phyloP scores from a whole-genome alignment of 345 rosid species.

The Alliaria petiolata region DNA sequence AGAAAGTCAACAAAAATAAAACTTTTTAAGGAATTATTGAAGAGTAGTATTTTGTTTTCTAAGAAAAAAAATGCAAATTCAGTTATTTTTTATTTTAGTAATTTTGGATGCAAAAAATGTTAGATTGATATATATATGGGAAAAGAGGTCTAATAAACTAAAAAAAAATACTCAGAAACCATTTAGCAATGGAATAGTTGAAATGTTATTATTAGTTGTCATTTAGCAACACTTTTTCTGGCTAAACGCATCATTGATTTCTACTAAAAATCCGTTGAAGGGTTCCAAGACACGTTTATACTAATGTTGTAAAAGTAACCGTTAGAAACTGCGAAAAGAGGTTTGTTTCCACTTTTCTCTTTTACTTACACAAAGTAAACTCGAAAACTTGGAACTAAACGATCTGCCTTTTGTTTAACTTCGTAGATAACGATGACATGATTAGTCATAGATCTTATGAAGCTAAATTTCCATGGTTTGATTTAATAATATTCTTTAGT shows the following conservation, averaged over 20 bases:
- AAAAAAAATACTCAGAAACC: background rate
- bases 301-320: conserved; percentile 11
- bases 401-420: background rate
- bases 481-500: background rate
- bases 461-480: no score
- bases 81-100: background rate
- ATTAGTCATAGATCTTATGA: background rate
- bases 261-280: background rate
- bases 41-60: no score
- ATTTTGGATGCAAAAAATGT: background rate
- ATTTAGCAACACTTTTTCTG: background rate
- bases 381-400: background rate
- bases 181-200: background rate
- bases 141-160: background rate
- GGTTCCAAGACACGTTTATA: background rate
- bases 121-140: background rate
- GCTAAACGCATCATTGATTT: background rate
- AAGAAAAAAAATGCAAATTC: background rate
- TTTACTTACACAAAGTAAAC: background rate
- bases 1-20: conserved; percentile 1
- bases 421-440: conserved; percentile 1
- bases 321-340: conserved; percentile 2
- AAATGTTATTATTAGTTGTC: background rate
- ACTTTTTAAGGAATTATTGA: background rate
- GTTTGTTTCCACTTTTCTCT: background rate